These are phyloP conservation scores for Trichoderma gamsii DNA, from an alignment of 495 filamentous ascomycete genomes.

Conservation along the genomic window DNA sequence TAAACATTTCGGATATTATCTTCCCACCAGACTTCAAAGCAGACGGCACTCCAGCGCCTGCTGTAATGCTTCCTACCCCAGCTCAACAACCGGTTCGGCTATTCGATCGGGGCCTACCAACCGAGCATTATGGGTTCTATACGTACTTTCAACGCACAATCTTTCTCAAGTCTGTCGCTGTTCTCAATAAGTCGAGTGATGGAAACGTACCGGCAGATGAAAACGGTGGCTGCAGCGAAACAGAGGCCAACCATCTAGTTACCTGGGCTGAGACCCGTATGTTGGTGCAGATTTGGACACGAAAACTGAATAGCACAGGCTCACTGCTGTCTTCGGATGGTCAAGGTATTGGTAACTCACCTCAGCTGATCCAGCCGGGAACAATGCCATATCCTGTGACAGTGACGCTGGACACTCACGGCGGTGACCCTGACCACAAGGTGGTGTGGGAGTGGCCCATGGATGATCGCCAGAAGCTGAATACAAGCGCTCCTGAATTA, in stretches of 20 bases:
- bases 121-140: constrained; percentile 93
- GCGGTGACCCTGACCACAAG: constrained; percentile 57
- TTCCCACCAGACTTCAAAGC: constrained; percentile 53
- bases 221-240: constrained; percentile 57
- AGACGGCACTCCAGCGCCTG: constrained; percentile 66
- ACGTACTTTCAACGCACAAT: constrained; percentile 85
- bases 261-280: constrained; percentile 82
- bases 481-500: constrained; percentile 46
- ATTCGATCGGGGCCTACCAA: constrained; percentile 70
- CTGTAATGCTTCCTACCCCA: constrained; percentile 61
- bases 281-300: constrained; percentile 88
- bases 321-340: constrained; percentile 30
- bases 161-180: constrained; percentile 56
- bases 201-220: constrained; percentile 46
- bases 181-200: constrained; percentile 30
- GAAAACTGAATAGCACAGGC: constrained; percentile 38
- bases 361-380: constrained; percentile 44
- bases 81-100: constrained; percentile 74
- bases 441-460: constrained; percentile 66
- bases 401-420: constrained; percentile 74
- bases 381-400: constrained; percentile 84
- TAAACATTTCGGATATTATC: constrained; percentile 45
- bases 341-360: constrained; percentile 15
- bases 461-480: constrained; percentile 45
- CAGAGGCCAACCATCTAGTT: constrained; percentile 60